Percentiles rank a stretch among this genome's conserved stretches.
Evolutionary conservation across 257 asterid species (phyloP).

Genomic region (Przewalskia tangutica): DNA sequence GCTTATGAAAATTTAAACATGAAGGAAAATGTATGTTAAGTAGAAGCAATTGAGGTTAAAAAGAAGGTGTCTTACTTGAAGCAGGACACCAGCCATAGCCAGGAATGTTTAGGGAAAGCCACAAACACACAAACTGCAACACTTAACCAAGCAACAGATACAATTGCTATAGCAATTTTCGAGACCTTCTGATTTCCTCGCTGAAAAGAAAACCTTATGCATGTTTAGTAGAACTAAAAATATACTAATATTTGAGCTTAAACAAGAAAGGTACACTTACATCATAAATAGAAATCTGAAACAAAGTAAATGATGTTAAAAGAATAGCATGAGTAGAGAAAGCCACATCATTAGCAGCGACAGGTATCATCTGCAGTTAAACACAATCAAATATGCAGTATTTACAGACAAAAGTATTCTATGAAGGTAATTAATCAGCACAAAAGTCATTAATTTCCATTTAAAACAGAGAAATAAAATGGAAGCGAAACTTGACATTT

Average conservation of each 20-base stretch:
- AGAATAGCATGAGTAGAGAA: conserved; percentile 85
- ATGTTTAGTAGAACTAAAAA: background rate
- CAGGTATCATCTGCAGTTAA: conserved; percentile 76
- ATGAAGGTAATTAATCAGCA: background rate
- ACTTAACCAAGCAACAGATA: conserved; percentile 47
- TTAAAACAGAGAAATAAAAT: background rate
- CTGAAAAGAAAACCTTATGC: conserved; percentile 22
- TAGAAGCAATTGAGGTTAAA: background rate
- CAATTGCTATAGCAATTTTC: conserved; percentile 33
- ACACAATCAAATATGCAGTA: too few species aligned
- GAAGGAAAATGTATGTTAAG: background rate
- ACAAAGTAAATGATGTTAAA: conserved; percentile 59
- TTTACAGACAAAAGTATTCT: too few species aligned
- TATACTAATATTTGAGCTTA: background rate
- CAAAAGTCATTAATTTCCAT: background rate
- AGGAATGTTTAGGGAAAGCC: conserved; percentile 61
- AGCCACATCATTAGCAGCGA: conserved; percentile 95
- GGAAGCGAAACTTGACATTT: background rate
- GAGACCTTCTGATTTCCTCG: conserved; percentile 82
- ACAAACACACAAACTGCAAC: conserved; percentile 61
- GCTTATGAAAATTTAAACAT: background rate
- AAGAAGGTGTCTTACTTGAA: conserved; percentile 58
- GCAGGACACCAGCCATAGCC: conserved; percentile 87
- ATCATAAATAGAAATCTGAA: conserved; percentile 67
- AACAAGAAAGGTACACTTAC: conserved; percentile 20